Evolutionary conservation across 164 flowering plant species (phyloP), one percentile per base, ranked within the genome.

Genomic region (Magnolia officinalis): DNA sequence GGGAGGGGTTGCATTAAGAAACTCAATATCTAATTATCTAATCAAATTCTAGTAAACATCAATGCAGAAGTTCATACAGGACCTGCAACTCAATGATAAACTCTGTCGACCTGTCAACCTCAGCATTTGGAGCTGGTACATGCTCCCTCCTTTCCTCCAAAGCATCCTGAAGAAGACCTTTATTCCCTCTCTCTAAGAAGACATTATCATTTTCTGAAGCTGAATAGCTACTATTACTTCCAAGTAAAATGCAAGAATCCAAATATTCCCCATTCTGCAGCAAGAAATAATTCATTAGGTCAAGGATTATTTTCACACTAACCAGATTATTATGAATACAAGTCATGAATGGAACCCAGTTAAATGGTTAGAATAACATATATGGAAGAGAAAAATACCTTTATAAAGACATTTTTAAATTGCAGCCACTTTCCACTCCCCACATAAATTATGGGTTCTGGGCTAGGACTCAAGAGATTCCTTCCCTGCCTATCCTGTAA

Each of bases 11-110:
- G 6, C 45, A 37, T 37, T 37, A 37, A 37, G 45, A 37, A 37
- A 37, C 45, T 37, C 45, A 37, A 37, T 37, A 37, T 37, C 45
- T 37, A 37, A 55, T 11, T 55, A 26, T 52, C 72, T 37, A 18
- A 21, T 59, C n/a, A 16, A 77, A 77, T 29, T 61, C 19, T 52
- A 9, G 16, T 59, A 51, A 77, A 29, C 51, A 26, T 37, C 20
- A 14, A 51, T 11, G 10, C 49, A 49, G 21, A 68, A 75, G 19
- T 23, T 26, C 55, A 71, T 29, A 78, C 63, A 21, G 26, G 23
- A 95, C 99, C 98, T 96, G 97, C 79, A 96, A 72, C 80, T 96
- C 97, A 76, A 96, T 75, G 29, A 87, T 77, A 26, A 86, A 81
- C 80, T 91, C 94, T 14, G 84, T 76, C 52, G 93, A 75, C 26